Evolutionary conservation across 176 grass and related monocot genomes (phyloP).

Genomic region (Oryza nivara): DNA sequence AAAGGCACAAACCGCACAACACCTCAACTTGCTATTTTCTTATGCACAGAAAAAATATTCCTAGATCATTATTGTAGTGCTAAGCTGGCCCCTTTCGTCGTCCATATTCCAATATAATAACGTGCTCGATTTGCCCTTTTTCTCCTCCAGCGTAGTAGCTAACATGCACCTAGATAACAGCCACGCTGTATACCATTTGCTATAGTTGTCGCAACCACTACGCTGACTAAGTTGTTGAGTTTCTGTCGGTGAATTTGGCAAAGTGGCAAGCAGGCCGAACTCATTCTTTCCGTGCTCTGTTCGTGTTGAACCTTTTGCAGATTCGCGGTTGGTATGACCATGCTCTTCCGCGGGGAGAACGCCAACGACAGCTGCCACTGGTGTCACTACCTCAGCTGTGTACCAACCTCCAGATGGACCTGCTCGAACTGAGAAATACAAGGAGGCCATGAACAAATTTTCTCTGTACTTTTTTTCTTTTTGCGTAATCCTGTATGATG

Average conservation of each 20-base stretch:
- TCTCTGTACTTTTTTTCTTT: neutral
- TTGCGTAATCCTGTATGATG: constrained; percentile 1
- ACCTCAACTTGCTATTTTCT: neutral
- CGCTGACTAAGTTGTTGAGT: neutral
- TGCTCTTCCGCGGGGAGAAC: constrained; percentile 89
- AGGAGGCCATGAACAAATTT: neutral
- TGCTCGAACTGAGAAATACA: constrained; percentile 58
- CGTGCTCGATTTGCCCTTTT: neutral
- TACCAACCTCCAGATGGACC: constrained; percentile 74
- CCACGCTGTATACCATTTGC: neutral
- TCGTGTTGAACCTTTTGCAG: constrained; percentile 39
- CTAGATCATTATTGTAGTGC: neutral
- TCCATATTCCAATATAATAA: neutral
- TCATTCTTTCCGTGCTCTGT: constrained; percentile 36
- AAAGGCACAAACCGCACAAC: neutral
- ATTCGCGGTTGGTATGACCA: constrained; percentile 64
- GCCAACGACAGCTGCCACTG: constrained; percentile 78
- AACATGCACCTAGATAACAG: constrained; percentile 32
- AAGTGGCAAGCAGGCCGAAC: neutral
- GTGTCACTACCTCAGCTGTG: constrained; percentile 97
- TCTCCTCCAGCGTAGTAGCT: neutral
- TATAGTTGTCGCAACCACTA: neutral
- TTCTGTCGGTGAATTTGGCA: constrained; percentile 42
- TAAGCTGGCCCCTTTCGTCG: constrained; percentile 18
- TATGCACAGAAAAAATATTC: neutral